Conservation (phyloP, 176 grass and related monocot species). For the Carex cristatella region DNA sequence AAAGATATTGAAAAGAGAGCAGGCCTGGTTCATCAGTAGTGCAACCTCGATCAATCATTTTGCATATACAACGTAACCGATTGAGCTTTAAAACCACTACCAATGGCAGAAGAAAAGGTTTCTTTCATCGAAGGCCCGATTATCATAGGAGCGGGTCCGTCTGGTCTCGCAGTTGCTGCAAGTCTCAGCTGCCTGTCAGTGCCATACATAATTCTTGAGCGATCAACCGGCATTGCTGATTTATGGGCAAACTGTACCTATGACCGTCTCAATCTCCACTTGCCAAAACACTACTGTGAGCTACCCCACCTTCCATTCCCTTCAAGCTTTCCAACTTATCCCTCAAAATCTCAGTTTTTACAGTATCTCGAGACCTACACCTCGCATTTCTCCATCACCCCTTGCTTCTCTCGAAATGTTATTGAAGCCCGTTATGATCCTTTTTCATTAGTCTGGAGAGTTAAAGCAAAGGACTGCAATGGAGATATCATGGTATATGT, state of each 20-base stretch:
- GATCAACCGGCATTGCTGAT: conserved; percentile 63
- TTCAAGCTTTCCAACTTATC: conserved; percentile 57
- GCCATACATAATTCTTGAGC: conserved; percentile 69
- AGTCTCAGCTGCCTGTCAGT: conserved; percentile 45
- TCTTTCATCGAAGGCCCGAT: conserved; percentile 53
- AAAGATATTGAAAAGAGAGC: not conserved
- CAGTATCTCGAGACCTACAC: conserved; percentile 72
- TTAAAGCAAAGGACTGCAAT: conserved; percentile 18
- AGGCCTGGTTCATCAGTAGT: too few relatives aligned
- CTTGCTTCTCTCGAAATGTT: conserved; percentile 57
- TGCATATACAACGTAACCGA: not conserved
- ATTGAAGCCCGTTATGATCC: conserved; percentile 43
- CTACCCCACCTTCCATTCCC: conserved; percentile 75
- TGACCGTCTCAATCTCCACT: conserved; percentile 82
- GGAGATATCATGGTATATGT: conserved; percentile 38
- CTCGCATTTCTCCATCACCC: conserved; percentile 47
- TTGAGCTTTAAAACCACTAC: conserved; percentile 17
- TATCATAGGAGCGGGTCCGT: conserved; percentile 87
- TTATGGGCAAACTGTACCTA: conserved; percentile 86
- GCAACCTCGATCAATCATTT: too few relatives aligned
- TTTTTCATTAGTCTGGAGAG: conserved; percentile 40
- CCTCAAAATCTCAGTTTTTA: conserved; percentile 72
- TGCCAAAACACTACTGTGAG: conserved; percentile 82
- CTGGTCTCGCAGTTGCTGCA: conserved; percentile 80
- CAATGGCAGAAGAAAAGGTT: conserved; percentile 8